Evolutionary conservation across 352 stramenopile genomes (phyloP).

Genomic region (Bremia lactucae): DNA sequence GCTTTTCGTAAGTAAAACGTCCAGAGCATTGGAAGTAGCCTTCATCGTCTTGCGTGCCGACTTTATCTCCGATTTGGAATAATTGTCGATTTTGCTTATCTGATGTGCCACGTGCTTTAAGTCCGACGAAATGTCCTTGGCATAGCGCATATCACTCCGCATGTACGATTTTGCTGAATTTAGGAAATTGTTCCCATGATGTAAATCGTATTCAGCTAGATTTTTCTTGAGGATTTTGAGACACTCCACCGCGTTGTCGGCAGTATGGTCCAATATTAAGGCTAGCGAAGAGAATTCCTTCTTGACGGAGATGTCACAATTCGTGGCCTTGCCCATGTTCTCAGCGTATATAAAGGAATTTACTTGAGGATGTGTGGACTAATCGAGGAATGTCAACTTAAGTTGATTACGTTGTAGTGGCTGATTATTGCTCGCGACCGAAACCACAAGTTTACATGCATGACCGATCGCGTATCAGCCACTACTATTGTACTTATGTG

Average conservation of each 20-base stretch:
- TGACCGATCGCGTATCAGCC: too few species aligned
- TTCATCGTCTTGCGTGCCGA: conserved; percentile 13
- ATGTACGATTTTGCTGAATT: conserved; percentile 13
- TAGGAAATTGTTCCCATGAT: conserved; percentile 8
- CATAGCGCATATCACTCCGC: conserved; percentile 14
- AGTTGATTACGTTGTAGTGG: too few species aligned
- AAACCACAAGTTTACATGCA: too few species aligned
- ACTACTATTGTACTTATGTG: too few species aligned
- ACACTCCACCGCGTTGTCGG: conserved; percentile 8
- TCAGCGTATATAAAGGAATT: too few species aligned
- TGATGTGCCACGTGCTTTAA: conserved; percentile 12
- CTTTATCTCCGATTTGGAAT: conserved; percentile 5
- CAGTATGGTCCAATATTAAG: conserved; percentile 9
- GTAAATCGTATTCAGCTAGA: conserved; percentile 14
- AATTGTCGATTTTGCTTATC: conserved; percentile 8
- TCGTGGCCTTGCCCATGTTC: too few species aligned
- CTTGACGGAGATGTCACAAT: too few species aligned
- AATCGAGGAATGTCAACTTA: too few species aligned
- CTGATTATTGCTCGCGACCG: too few species aligned
- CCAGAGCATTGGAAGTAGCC: conserved; percentile 5
- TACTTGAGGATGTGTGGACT: too few species aligned
- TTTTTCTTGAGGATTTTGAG: conserved; percentile 16
- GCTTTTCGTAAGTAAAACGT: conserved; percentile 5
- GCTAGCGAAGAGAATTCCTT: conserved; percentile 12
- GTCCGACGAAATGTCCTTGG: conserved; percentile 13